Evolutionary conservation across 129 eudicot species (phyloP), one percentile per base, ranked within the genome.

Genomic region (Chrysanthemum lavandulifolium): DNA sequence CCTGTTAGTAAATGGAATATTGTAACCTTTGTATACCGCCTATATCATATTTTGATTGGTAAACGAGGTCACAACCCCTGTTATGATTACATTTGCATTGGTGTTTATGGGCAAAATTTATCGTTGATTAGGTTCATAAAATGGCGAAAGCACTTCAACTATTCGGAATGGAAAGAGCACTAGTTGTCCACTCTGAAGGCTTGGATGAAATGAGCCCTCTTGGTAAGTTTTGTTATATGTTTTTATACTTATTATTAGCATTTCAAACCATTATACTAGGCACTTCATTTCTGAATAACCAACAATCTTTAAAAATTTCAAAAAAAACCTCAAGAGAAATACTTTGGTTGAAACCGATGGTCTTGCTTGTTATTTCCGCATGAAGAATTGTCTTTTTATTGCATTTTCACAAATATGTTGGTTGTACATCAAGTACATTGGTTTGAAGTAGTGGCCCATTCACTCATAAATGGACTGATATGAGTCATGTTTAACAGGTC

Each of bases 111-210:
- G 40, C 31, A 62, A 13, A 21, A 50, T 23, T 57, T 65, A 58
- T 29, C 50, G 27, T 62, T 78, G 69, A 15, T 27, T 76, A 91
- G 97, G 96, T 92, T 56, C 61, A 73, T 36, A 92, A 89, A 82
- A 92, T 92, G 96, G 97, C 97, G n/a, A 86, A 85, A 54, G 93
- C 97, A 18, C 96, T 92, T 74, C 96, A 92, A 73, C 81, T 83
- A 3, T 92, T 88, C 66, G 97, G 97, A 85, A 92, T 92, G 96
- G 83, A 86, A 72, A 85, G 96, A 79, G 97, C 97, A 78, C 69
- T 92, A 43, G 89, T 92, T 45, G 97, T 92, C 73, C 97, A 92
- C 81, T 92, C 97, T 18, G 97, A 92, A 72, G 97, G 97, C 56
- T 81, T 92, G 31, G 97, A 89, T 78, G 97, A 92, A 77, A 92